Conservation (phyloP, 2,329 filamentous ascomycete genomes). For the Venturia aucupariae region DNA sequence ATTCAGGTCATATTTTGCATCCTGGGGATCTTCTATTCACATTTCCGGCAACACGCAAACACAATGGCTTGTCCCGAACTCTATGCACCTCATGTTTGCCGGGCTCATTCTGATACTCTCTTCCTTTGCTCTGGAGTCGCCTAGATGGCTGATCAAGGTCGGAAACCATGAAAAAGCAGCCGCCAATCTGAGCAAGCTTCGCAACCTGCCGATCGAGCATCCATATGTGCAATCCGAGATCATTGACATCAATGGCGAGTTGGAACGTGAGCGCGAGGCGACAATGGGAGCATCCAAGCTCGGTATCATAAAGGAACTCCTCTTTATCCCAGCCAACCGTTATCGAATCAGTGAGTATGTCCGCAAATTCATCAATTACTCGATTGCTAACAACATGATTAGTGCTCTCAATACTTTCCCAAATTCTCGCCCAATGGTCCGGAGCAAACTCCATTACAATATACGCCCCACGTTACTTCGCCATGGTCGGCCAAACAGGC, state of each 20-base stretch:
- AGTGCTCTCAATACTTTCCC: conserved; percentile 55
- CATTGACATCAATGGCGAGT: conserved; percentile 52
- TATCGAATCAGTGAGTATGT: conserved; percentile 49
- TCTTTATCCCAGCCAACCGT: conserved; percentile 57
- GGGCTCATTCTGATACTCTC: conserved; percentile 61
- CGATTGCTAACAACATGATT: neutral
- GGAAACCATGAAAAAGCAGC: conserved; percentile 38
- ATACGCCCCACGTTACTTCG: conserved; percentile 66
- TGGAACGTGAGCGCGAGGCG: conserved; percentile 63
- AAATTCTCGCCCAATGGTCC: conserved; percentile 65
- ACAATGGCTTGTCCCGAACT: conserved; percentile 57
- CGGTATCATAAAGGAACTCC: conserved; percentile 59
- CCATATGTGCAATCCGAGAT: conserved; percentile 55
- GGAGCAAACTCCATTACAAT: conserved; percentile 67
- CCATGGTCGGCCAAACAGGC: conserved; percentile 59
- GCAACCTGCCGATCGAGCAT: conserved; percentile 50
- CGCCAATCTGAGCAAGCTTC: conserved; percentile 47
- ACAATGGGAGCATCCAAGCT: conserved; percentile 55
- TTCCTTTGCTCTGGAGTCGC: conserved; percentile 59
- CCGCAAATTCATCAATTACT: neutral
- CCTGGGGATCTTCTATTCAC: conserved; percentile 43
- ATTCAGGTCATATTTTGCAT: conserved; percentile 58
- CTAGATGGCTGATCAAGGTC: conserved; percentile 41
- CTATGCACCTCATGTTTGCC: conserved; percentile 69
- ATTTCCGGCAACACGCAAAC: conserved; percentile 36